Percentiles rank a stretch among this genome's conserved stretches.
phyloP scores from a whole-genome alignment of 176 grass and related monocot genomes.

The Echinochloa phyllopogon region DNA sequence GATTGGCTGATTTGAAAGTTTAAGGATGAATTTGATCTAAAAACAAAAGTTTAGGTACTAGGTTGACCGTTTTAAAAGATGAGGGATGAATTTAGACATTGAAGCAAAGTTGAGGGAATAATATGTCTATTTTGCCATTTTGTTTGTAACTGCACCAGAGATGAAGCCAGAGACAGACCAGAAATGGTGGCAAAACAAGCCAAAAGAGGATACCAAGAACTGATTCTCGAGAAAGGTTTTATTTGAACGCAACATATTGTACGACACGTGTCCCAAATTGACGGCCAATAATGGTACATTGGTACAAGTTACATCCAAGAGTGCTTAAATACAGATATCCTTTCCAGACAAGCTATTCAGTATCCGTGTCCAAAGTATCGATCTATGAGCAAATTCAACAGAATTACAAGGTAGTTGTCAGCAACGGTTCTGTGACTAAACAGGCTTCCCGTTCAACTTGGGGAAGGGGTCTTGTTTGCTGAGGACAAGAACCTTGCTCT shows the following conservation, averaged over 20 bases:
- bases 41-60: too few relatives aligned
- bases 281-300: conserved; percentile 16
- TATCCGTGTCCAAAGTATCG: background rate
- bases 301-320: conserved; percentile 13
- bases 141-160: too few relatives aligned
- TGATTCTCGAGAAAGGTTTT: background rate
- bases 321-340: conserved; percentile 20
- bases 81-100: too few relatives aligned
- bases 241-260: background rate
- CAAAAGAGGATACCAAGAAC: background rate
- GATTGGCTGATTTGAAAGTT: too few relatives aligned
- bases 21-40: too few relatives aligned
- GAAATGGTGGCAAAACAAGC: background rate
- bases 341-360: background rate
- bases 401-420: background rate
- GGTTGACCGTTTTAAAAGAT: too few relatives aligned
- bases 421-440: conserved; percentile 34
- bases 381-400: background rate
- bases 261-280: background rate
- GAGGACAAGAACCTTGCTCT: conserved; percentile 95
- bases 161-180: too few relatives aligned
- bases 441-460: conserved; percentile 84
- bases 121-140: too few relatives aligned
- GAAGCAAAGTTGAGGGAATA: too few relatives aligned
- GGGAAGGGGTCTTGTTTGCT: conserved; percentile 97